Evolutionary conservation across 305 asterid species (phyloP), one percentile per base, ranked within the genome.

Genomic region (Ilex paraguariensis): DNA sequence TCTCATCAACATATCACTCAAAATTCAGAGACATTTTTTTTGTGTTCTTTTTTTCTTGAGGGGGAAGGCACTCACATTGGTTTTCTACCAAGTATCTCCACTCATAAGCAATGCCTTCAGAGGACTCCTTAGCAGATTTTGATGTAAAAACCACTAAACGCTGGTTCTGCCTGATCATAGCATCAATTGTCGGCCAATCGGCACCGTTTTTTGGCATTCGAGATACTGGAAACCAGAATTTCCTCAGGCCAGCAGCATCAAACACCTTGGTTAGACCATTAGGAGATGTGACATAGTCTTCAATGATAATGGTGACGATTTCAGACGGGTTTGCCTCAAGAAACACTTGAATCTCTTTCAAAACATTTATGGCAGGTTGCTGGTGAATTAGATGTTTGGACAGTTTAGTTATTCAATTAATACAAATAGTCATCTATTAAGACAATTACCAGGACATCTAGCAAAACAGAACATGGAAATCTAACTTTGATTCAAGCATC

Each of bases 31-130:
- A 21, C 28, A n/a, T 21, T 21, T 21, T 21, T 21, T 21, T 21
- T 21, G 28, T 21, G 28, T 21, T 21, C 28, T 21, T 21, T 21
- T 21, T 1, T 21, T 21, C 28, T 21, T 21, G 28, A 21, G 28
- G 7, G 53, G 16, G 4, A 11, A 49, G 16, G 16, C 11, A 48
- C 95, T 81, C 65, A 93, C 96, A 93, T 78, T 90, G 96, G 69
- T 93, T 93, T 78, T 93, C 99, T 10, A 87, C 96, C 0, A 86
- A 33, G 73, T 93, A 90, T 77, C 70, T 86, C 99, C 99, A 90
- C 62, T 81, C 80, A 45, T 86, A 87, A 5, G 97, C 96, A 59
- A 90, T 87, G 73, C 88, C 95, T 81, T 87, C 95, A 39, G 92
- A 76, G 21, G 86, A 36, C 77, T 90, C 97, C 73, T 21, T 21